Conservation (phyloP, 768 basidiomycete genomes). For the Ramaria sp. region DNA sequence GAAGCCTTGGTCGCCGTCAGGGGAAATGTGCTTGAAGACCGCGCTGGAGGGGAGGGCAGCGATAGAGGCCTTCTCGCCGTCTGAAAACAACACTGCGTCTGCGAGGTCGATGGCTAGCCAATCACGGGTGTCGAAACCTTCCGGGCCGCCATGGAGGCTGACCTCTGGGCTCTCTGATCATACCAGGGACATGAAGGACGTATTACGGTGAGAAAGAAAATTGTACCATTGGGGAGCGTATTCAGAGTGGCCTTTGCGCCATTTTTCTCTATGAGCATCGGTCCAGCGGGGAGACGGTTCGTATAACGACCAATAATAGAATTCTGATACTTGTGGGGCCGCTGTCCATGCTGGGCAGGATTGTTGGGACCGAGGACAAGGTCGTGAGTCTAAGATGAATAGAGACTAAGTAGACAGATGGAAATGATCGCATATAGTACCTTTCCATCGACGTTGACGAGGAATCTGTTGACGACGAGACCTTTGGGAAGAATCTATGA, state of each 20-base stretch:
- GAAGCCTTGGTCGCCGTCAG: conserved; percentile 64
- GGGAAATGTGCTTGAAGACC: conserved; percentile 47
- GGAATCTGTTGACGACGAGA: conserved; percentile 56
- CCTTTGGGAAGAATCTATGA: conserved; percentile 54
- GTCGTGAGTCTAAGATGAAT: conserved; percentile 50
- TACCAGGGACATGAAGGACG: not conserved
- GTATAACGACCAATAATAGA: conserved; percentile 64
- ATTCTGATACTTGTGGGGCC: conserved; percentile 56
- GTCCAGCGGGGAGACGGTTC: conserved; percentile 59
- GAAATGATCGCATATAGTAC: conserved; percentile 23
- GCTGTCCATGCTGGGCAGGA: conserved; percentile 39
- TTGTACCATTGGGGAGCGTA: conserved; percentile 28
- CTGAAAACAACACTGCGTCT: conserved; percentile 38
- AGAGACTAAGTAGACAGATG: not conserved
- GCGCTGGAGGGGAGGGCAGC: conserved; percentile 25
- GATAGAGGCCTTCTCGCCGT: conserved; percentile 40
- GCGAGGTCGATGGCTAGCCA: conserved; percentile 38
- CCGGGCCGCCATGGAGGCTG: conserved; percentile 63
- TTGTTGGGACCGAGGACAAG: conserved; percentile 64
- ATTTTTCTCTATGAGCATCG: conserved; percentile 40
- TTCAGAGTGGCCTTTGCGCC: conserved; percentile 39
- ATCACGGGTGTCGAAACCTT: conserved; percentile 47
- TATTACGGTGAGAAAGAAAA: not conserved
- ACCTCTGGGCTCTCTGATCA: conserved; percentile 27
- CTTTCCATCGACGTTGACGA: conserved; percentile 54